These are phyloP conservation scores for Suillus variegatus DNA, from an alignment of 768 basidiomycete species.

Conservation along the genomic window DNA sequence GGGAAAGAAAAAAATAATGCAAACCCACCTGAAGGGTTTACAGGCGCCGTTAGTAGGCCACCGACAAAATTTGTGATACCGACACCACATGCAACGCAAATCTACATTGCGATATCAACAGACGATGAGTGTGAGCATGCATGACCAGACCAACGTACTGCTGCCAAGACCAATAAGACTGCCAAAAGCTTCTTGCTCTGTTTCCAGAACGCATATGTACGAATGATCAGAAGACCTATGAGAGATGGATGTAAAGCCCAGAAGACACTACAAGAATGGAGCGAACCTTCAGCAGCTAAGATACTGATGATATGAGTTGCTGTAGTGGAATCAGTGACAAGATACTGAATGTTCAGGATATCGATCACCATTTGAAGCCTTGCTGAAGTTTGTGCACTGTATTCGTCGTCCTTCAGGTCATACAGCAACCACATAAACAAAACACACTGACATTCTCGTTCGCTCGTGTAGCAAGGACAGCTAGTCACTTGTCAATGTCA, in stretches of 20 bases:
- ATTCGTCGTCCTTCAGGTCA: neutral
- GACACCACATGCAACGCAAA: neutral
- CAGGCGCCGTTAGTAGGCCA: neutral
- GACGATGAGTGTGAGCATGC: neutral
- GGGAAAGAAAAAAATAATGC: neutral
- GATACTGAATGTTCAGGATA: neutral
- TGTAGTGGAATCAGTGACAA: neutral
- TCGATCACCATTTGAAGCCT: neutral
- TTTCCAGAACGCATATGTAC: constrained; percentile 3
- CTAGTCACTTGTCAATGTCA: neutral
- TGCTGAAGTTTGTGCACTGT: neutral
- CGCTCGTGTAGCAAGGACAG: neutral
- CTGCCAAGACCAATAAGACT: neutral
- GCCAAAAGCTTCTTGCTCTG: constrained; percentile 2
- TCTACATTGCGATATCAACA: neutral
- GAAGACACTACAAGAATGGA: neutral
- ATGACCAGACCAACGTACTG: neutral
- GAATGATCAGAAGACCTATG: neutral
- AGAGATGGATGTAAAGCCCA: neutral
- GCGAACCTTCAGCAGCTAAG: neutral
- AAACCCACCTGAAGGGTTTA: neutral
- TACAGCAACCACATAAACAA: neutral
- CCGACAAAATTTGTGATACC: neutral
- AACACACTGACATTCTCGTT: neutral
- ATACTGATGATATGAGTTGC: constrained; percentile 4